phyloP scores from a whole-genome alignment of 192 early-diverging fungal species.

The Podila verticillata region DNA sequence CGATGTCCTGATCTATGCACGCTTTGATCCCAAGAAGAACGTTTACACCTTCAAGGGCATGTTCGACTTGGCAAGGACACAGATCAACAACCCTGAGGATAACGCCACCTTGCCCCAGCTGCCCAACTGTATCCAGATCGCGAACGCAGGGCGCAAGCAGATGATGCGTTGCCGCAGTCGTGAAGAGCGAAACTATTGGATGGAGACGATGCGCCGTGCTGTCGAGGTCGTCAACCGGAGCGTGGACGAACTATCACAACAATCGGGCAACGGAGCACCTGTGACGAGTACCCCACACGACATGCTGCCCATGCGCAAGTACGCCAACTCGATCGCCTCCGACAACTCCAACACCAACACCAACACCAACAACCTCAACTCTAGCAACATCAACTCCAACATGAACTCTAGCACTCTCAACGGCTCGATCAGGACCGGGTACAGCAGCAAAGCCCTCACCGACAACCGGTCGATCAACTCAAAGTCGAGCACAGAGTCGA shows the following conservation, averaged over 20 bases:
- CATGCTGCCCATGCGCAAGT: slow-evolving; percentile 16
- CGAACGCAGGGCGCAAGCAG: slow-evolving; percentile 39
- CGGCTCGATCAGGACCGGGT: slow-evolving; percentile 2
- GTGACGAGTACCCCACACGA: not conserved
- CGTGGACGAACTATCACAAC: not conserved
- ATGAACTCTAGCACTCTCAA: slow-evolving; percentile 5
- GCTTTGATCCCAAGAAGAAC: slow-evolving; percentile 51
- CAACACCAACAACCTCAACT: slow-evolving; percentile 1
- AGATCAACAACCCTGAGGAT: slow-evolving; percentile 48
- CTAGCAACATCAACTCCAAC: not conserved
- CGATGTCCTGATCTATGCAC: slow-evolving; percentile 40
- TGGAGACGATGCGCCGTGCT: slow-evolving; percentile 42
- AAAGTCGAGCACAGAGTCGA: slow-evolving; percentile 27
- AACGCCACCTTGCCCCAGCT: slow-evolving; percentile 38
- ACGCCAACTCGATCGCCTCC: slow-evolving; percentile 27
- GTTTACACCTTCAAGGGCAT: slow-evolving; percentile 46
- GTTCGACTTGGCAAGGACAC: slow-evolving; percentile 37
- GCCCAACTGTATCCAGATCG: slow-evolving; percentile 43
- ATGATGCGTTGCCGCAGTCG: slow-evolving; percentile 51
- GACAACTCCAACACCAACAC: slow-evolving; percentile 7
- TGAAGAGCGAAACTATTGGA: slow-evolving; percentile 45
- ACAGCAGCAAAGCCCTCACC: slow-evolving; percentile 2
- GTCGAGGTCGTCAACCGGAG: slow-evolving; percentile 22
- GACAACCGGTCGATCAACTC: slow-evolving; percentile 41
- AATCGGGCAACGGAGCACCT: not conserved